A percentile compares a stretch with the other conserved stretches of the same genome.
These are phyloP conservation scores for Gonapodya sp. DNA, from an alignment of 192 early-diverging fungal genomes.

Conservation along the genomic window DNA sequence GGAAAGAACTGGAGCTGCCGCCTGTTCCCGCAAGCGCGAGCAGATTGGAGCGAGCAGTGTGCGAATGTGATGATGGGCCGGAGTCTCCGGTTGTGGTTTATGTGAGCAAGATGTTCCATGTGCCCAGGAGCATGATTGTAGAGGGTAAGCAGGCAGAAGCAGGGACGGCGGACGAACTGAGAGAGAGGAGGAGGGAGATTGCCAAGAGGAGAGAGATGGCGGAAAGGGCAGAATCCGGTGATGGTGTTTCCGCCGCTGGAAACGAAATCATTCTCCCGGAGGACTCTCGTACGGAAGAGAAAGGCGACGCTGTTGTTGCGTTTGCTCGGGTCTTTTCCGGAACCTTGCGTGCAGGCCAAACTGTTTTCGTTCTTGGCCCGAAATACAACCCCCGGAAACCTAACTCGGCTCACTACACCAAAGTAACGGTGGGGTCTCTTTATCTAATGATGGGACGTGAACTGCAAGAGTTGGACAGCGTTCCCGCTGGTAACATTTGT, in stretches of 20 bases:
- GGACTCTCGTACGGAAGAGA: constrained; percentile 20
- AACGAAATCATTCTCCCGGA: background rate
- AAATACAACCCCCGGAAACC: constrained; percentile 70
- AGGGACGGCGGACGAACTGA: constrained; percentile 78
- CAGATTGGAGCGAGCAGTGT: constrained; percentile 63
- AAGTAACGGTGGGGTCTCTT: constrained; percentile 65
- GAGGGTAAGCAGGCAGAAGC: constrained; percentile 48
- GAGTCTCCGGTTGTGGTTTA: constrained; percentile 68
- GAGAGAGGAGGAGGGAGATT: constrained; percentile 49
- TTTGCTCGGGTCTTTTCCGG: constrained; percentile 93
- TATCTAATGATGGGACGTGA: constrained; percentile 98
- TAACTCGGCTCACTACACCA: constrained; percentile 28
- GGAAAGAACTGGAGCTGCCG: background rate
- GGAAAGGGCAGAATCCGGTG: constrained; percentile 12
- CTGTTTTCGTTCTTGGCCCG: constrained; percentile 79
- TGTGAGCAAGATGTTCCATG: constrained; percentile 89
- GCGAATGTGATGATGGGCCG: constrained; percentile 52
- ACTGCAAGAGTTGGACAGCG: constrained; percentile 66
- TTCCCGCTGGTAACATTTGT: constrained; percentile 93
- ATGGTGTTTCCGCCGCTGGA: background rate
- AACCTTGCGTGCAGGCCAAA: constrained; percentile 74
- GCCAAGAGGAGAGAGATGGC: constrained; percentile 9
- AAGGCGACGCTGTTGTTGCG: constrained; percentile 47
- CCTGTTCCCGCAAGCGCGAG: constrained; percentile 23
- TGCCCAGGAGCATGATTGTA: constrained; percentile 20